Evolutionary conservation across 345 rosid species (phyloP), one percentile per base, ranked within the genome.

Genomic region (Brassica juncea): DNA sequence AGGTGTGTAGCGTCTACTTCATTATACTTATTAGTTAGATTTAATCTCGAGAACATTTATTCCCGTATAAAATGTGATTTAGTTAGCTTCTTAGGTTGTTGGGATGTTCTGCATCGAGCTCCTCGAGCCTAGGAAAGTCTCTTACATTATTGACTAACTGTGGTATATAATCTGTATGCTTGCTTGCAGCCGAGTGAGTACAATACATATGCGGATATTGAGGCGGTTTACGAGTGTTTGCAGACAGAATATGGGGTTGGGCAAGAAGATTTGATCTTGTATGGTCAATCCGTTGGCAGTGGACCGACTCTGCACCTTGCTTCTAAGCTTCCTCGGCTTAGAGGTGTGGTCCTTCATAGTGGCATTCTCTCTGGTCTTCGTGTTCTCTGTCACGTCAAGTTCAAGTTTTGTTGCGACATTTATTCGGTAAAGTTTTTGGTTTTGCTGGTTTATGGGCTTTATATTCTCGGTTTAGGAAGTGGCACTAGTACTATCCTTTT

Each of bases 291-390:
- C 1, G 99, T 95, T 34, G 99, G 99, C 27, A 93, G 98, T 68
- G 99, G 99, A 30, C 99, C 98, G 10, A 96, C 99, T 0, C 69
- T 96, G 69, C 98, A 96, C 83, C 85, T 96, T 86, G 99, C 98
- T 66, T 89, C 97, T 57, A 92, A 96, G 84, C 84, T 96, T 83
- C 98, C 99, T 5, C 85, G 99, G 85, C 86, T 96, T 52, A 88
- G 99, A 84, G 99, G 99, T 8, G 97, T 96, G 27, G 97, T 96
- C 82, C 86, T 96, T 78, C 99, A 96, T 60, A 96, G 99, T 14
- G 97, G 93, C 83, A 96, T 96, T 76, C 98, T 96, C 81, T 96
- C 99, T 59, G 99, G 99, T 70, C 98, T 96, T 63, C 98, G 99
- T 8, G 99, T 96, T 71, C 89, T 96, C 67, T 96, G 99, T 84